Base-by-base conservation (phyloP, 257 asterid genomes). In the Fraxinus quadrangulata region DNA sequence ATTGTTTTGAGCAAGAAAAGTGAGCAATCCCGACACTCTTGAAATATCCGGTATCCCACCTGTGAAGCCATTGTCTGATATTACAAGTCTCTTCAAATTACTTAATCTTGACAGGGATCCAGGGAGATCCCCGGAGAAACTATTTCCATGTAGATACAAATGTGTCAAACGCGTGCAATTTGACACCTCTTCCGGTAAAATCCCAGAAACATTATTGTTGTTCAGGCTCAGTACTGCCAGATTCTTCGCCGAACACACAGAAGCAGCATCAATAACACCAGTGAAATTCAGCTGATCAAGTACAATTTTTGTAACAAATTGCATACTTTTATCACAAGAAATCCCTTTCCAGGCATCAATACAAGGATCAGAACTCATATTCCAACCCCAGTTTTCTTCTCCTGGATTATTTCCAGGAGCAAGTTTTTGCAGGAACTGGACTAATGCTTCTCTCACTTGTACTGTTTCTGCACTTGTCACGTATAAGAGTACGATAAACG, bases 311-410 rank as follows among this genome's bases (percentile, higher is more conserved):
- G 80, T 88, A 21, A 91, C 85, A 1, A 84, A 85, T 12, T 76
- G 72, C 0, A 82, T 31, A 49, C 77, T 67, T 23, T 9, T 24
- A 72, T 80, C 73, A 66, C 97, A 93, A 2, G 42, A 63, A 14
- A 93, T 86, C 5, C 97, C 97, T 65, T 73, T 77, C 97, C 97
- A 93, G 2, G 30, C 42, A 21, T 70, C 83, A 2, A 2, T 68
- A 40, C 97, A 93, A 0, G 97, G 97, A 34, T 91, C 97, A n/a
- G 97, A 90, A 59, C 74, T 81, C 8, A 28, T 1, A 72, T 91
- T 86, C 97, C 97, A 93, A 3, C 97, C 97, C 81, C 83, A 87
- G 68, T 77, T 88, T 6, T 24, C 77, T 16, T 80, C 81, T 31
- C 78, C 80, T 49, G 49, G 63, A 28, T 75, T 73, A 36, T 73